A percentile compares a stretch with the other conserved stretches of the same genome.
phyloP scores from a whole-genome alignment of 352 stramenopile genomes.

The Peronosclerospora sorghi region DNA sequence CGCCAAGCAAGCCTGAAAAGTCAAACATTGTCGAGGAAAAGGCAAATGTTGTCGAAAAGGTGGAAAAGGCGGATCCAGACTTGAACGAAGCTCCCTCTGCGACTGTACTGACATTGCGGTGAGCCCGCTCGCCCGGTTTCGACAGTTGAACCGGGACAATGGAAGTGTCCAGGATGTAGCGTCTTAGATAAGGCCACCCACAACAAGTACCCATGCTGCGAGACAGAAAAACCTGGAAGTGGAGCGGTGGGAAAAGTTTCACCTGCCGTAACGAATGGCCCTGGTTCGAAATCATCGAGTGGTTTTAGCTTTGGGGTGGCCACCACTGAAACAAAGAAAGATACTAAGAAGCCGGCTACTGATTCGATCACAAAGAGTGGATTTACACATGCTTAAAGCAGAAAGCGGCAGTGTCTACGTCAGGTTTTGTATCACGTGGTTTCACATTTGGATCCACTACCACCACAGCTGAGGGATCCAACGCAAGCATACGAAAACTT shows the following conservation, averaged over 20 bases:
- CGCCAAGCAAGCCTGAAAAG: slow-evolving; percentile 12
- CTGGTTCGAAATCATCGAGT: slow-evolving; percentile 9
- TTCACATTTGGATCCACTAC: slow-evolving; percentile 1
- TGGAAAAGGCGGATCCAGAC: slow-evolving; percentile 2
- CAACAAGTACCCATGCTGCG: too few species aligned
- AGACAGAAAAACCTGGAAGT: too few species aligned
- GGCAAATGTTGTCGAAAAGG: background rate
- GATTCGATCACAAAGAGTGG: slow-evolving; percentile 16
- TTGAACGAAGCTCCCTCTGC: background rate
- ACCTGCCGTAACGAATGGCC: slow-evolving; percentile 5
- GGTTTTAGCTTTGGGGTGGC: slow-evolving; percentile 28
- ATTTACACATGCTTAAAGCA: slow-evolving; percentile 26
- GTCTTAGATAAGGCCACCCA: too few species aligned
- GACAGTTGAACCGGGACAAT: too few species aligned
- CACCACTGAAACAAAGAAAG: too few species aligned
- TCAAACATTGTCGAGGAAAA: slow-evolving; percentile 10
- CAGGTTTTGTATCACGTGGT: too few species aligned
- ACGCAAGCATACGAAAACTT: too few species aligned
- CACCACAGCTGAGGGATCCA: slow-evolving; percentile 2
- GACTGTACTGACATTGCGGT: slow-evolving; percentile 10
- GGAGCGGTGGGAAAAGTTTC: slow-evolving; percentile 1
- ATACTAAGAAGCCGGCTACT: slow-evolving; percentile 10
- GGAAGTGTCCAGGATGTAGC: too few species aligned
- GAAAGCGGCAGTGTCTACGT: too few species aligned
- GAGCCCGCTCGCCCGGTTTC: slow-evolving; percentile 54